phyloP scores from a whole-genome alignment of 106 monocot genomes.

The Allium cepa region DNA sequence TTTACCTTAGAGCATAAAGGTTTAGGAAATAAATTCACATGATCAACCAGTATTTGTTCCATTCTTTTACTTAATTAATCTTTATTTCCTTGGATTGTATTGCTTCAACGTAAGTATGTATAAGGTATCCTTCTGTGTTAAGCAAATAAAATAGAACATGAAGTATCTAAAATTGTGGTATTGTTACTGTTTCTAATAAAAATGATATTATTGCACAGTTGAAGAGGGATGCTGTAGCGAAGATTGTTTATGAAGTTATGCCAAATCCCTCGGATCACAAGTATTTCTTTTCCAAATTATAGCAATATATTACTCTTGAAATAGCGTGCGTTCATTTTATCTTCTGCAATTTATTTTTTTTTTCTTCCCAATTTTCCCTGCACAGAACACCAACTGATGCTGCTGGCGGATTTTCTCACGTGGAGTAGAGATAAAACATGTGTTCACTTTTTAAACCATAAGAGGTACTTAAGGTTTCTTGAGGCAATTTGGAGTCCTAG shows the following conservation, averaged over 20 bases:
- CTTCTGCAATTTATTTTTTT: not conserved
- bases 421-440: conserved; percentile 42
- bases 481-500: too few relatives aligned
- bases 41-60: too few relatives aligned
- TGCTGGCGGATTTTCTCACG: conserved; percentile 39
- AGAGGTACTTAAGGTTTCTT: too few relatives aligned
- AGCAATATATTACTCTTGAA: not conserved
- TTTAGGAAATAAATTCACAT: too few relatives aligned
- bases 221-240: conserved; percentile 96
- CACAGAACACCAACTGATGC: conserved; percentile 36
- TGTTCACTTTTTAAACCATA: too few relatives aligned
- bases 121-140: too few relatives aligned
- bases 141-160: too few relatives aligned
- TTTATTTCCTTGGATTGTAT: too few relatives aligned
- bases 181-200: conserved; percentile 5
- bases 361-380: not conserved
- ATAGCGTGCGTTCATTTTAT: not conserved
- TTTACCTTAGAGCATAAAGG: too few relatives aligned
- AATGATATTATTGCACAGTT: conserved; percentile 33
- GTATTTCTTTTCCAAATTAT: conserved; percentile 32
- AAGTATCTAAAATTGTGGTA: not conserved
- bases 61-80: too few relatives aligned
- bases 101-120: too few relatives aligned
- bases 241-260: conserved; percentile 88
- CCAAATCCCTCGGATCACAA: conserved; percentile 99